Evolutionary conservation across 1,139 yeast species (phyloP).

Genomic region (Blastobotrys aristatus): DNA sequence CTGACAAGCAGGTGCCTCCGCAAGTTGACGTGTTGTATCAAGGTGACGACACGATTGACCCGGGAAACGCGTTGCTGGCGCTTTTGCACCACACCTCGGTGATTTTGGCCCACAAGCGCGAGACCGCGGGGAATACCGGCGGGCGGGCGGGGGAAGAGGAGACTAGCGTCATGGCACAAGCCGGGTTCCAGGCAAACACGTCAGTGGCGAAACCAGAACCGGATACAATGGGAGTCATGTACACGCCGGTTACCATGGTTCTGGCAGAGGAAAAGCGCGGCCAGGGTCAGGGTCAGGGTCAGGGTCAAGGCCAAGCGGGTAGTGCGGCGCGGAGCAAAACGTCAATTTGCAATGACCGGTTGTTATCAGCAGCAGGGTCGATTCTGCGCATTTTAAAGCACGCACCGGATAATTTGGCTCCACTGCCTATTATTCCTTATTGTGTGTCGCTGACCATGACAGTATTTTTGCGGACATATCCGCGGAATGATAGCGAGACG

Average conservation of each 20-base stretch:
- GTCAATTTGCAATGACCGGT: conserved; percentile 15
- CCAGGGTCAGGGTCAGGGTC: too few species aligned
- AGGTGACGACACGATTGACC: conserved; percentile 27
- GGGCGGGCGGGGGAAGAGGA: conserved; percentile 13
- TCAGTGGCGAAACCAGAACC: not conserved
- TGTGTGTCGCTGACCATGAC: conserved; percentile 34
- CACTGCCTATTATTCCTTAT: conserved; percentile 34
- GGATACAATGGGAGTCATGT: conserved; percentile 19
- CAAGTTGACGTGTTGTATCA: conserved; percentile 23
- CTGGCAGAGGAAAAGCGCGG: conserved; percentile 23
- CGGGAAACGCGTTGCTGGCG: conserved; percentile 29
- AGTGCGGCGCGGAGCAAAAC: conserved; percentile 1
- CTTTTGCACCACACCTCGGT: conserved; percentile 31
- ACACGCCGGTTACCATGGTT: conserved; percentile 26
- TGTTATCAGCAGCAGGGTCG: conserved; percentile 31
- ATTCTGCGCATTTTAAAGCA: conserved; percentile 29
- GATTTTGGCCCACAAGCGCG: conserved; percentile 33
- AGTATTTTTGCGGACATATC: conserved; percentile 33
- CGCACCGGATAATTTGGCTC: conserved; percentile 25
- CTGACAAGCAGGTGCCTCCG: conserved; percentile 18
- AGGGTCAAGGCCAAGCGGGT: not conserved
- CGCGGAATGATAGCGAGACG: conserved; percentile 28
- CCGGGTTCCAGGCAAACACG: conserved; percentile 18
- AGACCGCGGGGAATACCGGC: conserved; percentile 7
- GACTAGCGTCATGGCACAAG: conserved; percentile 20